Base-by-base conservation (phyloP, 805 yeast species). In the Priceomyces carsonii region DNA sequence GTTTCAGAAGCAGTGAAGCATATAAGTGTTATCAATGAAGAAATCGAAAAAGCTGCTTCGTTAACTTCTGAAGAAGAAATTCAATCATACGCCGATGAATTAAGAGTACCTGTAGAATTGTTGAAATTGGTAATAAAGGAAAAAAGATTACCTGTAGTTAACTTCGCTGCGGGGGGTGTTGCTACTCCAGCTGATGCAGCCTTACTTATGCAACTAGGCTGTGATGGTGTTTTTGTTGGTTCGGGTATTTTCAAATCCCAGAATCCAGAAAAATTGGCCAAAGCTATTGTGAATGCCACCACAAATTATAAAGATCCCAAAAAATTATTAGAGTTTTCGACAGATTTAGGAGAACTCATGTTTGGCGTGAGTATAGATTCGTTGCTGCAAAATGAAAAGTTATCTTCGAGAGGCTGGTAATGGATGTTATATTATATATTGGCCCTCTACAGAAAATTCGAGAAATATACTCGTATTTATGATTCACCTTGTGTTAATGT, bases 151-250 rank as follows among this genome's bases (percentile, higher is more conserved):
- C 90, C 90, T 1, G 95, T 85, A 28, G 93, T 85, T 36, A 85
- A 83, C 65, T 85, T 85, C 54, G 91, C 93, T 26, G 93, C 93
- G 18, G 95, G 95, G 27, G 95, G 95, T 40, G 82, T 85, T 33
- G 93, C 95, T 7, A 82, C 95, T 8, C 95, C 95, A 21, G 80
- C 90, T 6, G 95, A 85, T 59, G 95, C 95, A 17, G 93, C 93
- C 14, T 63, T 85, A 44, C 79, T 86, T 59, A 85, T 85, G 63
- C 61, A 57, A 49, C 53, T 59, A 39, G 64, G 64, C 9, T 55
- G 61, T 39, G 62, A 59, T 37, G 63, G 64, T 36, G 58, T 57
- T 8, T 59, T 59, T 35, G 64, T 59, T 26, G 64, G 64, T 13
- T 80, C 87, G 3, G 93, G 93, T 17, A 84, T 84, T 44, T 85